Conservation (phyloP, 768 basidiomycete species). For the Termitomyces sp. region DNA sequence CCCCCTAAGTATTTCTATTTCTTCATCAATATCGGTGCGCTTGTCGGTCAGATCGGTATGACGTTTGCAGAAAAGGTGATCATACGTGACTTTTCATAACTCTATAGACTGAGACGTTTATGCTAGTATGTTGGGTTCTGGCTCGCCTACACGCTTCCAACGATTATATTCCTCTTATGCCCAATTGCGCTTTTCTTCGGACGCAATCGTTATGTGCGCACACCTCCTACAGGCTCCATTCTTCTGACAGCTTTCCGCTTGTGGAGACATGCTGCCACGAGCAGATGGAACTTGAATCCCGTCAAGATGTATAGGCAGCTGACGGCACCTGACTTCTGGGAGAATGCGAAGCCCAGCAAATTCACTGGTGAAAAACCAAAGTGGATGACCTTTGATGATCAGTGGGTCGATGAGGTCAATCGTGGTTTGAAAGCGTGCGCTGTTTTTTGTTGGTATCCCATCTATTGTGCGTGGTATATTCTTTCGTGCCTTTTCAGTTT, state of each 20-base stretch:
- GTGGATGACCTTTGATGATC: slow-evolving; percentile 80
- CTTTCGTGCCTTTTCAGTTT: not conserved
- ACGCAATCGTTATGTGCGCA: slow-evolving; percentile 48
- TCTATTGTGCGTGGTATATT: slow-evolving; percentile 50
- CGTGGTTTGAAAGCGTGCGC: slow-evolving; percentile 72
- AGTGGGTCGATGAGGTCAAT: slow-evolving; percentile 75
- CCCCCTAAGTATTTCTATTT: slow-evolving; percentile 53
- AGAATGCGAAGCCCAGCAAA: slow-evolving; percentile 63
- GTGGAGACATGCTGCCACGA: slow-evolving; percentile 34
- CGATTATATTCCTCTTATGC: slow-evolving; percentile 55
- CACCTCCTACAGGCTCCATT: slow-evolving; percentile 67
- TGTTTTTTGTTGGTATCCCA: slow-evolving; percentile 60
- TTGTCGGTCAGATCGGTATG: slow-evolving; percentile 68
- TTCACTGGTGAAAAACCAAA: slow-evolving; percentile 42
- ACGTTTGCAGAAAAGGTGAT: slow-evolving; percentile 60
- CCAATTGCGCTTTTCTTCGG: slow-evolving; percentile 58
- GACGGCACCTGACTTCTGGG: slow-evolving; percentile 68
- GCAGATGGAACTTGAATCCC: slow-evolving; percentile 57
- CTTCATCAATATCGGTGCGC: slow-evolving; percentile 72
- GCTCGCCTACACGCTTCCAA: slow-evolving; percentile 67
- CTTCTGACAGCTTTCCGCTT: slow-evolving; percentile 34
- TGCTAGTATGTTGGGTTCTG: slow-evolving; percentile 60
- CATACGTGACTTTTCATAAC: not conserved
- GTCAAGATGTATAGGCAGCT: slow-evolving; percentile 44
- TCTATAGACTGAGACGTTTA: not conserved